A percentile compares a stretch with the other conserved stretches of the same genome.
Evolutionary conservation across 345 rosid species (phyloP).

Genomic region (Gossypium sturtianum): DNA sequence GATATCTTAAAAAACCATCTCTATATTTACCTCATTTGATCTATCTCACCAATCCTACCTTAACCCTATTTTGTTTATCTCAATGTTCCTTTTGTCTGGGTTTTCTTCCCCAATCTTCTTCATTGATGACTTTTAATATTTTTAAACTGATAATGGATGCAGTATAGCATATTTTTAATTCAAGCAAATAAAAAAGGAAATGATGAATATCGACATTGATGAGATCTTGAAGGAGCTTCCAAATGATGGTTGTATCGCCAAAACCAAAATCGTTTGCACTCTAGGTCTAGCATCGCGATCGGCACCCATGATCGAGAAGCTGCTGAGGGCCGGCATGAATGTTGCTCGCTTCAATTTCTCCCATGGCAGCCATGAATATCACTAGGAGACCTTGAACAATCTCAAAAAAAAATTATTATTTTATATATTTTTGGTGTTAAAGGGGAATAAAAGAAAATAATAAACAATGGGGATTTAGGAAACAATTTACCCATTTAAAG

Average conservation of each 20-base stretch:
- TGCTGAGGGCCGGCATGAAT: slow-evolving; percentile 86
- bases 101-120: too few relatives aligned
- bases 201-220: slow-evolving; percentile 83
- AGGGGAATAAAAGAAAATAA: too few relatives aligned
- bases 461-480: too few relatives aligned
- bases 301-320: slow-evolving; percentile 79
- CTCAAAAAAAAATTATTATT: slow-evolving; percentile 17
- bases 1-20: too few relatives aligned
- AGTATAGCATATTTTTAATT: neutral
- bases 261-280: slow-evolving; percentile 88
- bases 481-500: too few relatives aligned
- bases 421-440: too few relatives aligned
- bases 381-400: slow-evolving; percentile 74
- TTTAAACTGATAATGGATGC: neutral
- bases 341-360: slow-evolving; percentile 63
- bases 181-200: slow-evolving; percentile 10
- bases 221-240: slow-evolving; percentile 64
- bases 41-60: too few relatives aligned
- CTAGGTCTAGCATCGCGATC: slow-evolving; percentile 80
- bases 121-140: too few relatives aligned
- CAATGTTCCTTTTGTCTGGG: too few relatives aligned
- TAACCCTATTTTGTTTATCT: too few relatives aligned
- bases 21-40: too few relatives aligned
- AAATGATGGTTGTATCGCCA: slow-evolving; percentile 57
- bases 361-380: slow-evolving; percentile 87